Evolutionary conservation across 495 filamentous ascomycete species (phyloP).

Genomic region (Penicillium mononematosum): DNA sequence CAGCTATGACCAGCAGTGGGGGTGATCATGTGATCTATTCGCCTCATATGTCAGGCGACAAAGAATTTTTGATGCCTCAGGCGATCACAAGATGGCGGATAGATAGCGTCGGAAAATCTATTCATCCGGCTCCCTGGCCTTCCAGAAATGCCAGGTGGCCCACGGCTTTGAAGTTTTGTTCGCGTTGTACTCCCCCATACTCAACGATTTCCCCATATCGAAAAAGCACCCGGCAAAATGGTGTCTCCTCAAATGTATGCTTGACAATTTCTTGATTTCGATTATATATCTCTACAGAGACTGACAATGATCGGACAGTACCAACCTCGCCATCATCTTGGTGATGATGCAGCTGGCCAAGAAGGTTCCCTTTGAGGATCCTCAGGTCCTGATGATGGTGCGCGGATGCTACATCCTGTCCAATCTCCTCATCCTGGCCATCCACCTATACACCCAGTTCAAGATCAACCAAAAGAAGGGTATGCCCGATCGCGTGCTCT

Average conservation of each 20-base stretch:
- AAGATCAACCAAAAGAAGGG: constrained; percentile 94
- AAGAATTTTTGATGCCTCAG: neutral
- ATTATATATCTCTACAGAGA: constrained; percentile 10
- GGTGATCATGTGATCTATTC: neutral
- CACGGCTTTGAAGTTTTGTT: constrained; percentile 21
- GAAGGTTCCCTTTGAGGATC: constrained; percentile 92
- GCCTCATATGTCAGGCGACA: neutral
- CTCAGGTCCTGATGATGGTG: constrained; percentile 76
- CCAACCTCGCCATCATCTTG: constrained; percentile 90
- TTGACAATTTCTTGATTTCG: neutral
- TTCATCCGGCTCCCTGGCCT: constrained; percentile 18
- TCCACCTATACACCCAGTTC: constrained; percentile 79
- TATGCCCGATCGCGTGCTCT: constrained; percentile 42
- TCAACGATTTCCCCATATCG: constrained; percentile 14
- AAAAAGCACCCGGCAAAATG: constrained; percentile 36
- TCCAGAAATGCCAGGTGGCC: constrained; percentile 28
- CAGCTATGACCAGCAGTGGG: constrained; percentile 4
- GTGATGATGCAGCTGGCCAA: constrained; percentile 98
- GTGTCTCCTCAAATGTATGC: constrained; percentile 50
- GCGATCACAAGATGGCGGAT: neutral
- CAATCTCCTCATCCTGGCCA: constrained; percentile 78
- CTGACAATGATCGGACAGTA: constrained; percentile 51
- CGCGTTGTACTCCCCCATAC: constrained; percentile 30
- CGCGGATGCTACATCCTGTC: constrained; percentile 81
- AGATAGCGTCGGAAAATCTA: neutral